Percentiles rank a stretch among this genome's conserved stretches.
Evolutionary conservation across 2,329 filamentous ascomycete genomes (phyloP).

Genomic region (Davidsoniella australis): DNA sequence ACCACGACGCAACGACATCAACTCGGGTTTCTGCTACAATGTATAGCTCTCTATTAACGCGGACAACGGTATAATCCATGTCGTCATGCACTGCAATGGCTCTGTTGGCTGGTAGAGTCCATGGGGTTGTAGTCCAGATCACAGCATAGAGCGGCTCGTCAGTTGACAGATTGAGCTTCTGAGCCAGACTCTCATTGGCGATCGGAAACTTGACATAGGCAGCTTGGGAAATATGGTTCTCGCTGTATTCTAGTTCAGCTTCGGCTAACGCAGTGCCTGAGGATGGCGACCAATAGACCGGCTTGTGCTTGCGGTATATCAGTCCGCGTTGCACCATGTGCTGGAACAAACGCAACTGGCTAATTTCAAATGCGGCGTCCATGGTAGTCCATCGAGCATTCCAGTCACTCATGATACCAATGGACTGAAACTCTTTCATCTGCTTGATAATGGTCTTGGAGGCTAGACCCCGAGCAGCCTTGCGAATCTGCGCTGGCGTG

Average conservation of each 20-base stretch:
- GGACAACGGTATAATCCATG: conserved; percentile 55
- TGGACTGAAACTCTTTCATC: conserved; percentile 55
- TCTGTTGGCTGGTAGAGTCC: conserved; percentile 86
- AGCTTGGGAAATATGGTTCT: conserved; percentile 52
- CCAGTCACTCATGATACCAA: conserved; percentile 72
- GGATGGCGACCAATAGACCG: conserved; percentile 74
- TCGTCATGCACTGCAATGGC: conserved; percentile 69
- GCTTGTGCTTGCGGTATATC: conserved; percentile 63
- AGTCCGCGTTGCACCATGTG: conserved; percentile 56
- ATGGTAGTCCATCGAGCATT: conserved; percentile 61
- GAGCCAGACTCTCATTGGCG: conserved; percentile 20
- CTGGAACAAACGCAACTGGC: conserved; percentile 59
- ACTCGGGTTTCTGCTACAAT: conserved; percentile 58
- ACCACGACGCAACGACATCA: conserved; percentile 34
- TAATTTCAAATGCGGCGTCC: conserved; percentile 56
- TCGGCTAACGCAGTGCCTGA: conserved; percentile 67
- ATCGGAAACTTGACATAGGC: conserved; percentile 73
- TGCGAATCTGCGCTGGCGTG: conserved; percentile 41
- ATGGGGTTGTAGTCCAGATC: conserved; percentile 98
- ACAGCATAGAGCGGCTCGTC: conserved; percentile 49
- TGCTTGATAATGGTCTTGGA: conserved; percentile 52
- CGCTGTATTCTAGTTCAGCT: conserved; percentile 69
- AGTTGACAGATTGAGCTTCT: conserved; percentile 12
- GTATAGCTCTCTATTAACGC: conserved; percentile 38
- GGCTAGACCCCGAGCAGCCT: conserved; percentile 48